A percentile compares a stretch with the other conserved stretches of the same genome.
These are phyloP conservation scores for Ilex asprella DNA, from an alignment of 257 asterid genomes.

Conservation along the genomic window DNA sequence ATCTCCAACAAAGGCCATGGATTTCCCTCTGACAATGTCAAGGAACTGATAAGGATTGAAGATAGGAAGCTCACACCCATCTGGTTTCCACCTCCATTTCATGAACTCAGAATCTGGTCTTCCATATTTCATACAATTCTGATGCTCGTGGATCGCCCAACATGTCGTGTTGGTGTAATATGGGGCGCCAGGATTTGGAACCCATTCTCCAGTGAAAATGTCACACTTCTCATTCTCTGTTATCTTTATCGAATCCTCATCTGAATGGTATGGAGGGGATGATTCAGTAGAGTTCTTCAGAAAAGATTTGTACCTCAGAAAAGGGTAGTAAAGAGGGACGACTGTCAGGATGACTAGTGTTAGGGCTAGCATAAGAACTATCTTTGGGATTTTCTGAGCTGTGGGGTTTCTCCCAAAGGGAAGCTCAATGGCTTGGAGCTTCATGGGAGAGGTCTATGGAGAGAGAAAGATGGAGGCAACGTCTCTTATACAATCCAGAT, in stretches of 20 bases:
- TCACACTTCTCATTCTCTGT: slow-evolving; percentile 2
- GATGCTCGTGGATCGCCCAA: slow-evolving; percentile 28
- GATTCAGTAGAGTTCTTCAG: background rate
- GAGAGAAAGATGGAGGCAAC: background rate
- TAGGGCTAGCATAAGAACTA: slow-evolving; percentile 14
- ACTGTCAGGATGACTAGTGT: slow-evolving; percentile 29
- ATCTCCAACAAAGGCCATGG: slow-evolving; percentile 74
- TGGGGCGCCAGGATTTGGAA: slow-evolving; percentile 48
- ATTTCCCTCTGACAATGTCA: slow-evolving; percentile 46
- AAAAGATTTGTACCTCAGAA: background rate
- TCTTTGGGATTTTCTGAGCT: slow-evolving; percentile 13
- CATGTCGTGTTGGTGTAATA: slow-evolving; percentile 42
- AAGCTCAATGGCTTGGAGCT: slow-evolving; percentile 26
- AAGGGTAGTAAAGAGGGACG: slow-evolving; percentile 32
- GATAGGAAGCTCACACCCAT: slow-evolving; percentile 45
- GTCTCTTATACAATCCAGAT: too few species aligned
- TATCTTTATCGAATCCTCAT: slow-evolving; percentile 29
- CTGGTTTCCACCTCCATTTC: slow-evolving; percentile 42
- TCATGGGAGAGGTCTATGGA: background rate
- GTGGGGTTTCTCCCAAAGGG: slow-evolving; percentile 11
- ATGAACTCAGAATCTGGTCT: slow-evolving; percentile 25
- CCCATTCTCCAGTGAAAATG: slow-evolving; percentile 43
- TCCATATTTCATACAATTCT: slow-evolving; percentile 29
- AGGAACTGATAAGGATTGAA: slow-evolving; percentile 54
- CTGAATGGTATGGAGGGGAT: slow-evolving; percentile 13